phyloP scores from a whole-genome alignment of 176 grass and related monocot genomes.

The Aegilops longissima region DNA sequence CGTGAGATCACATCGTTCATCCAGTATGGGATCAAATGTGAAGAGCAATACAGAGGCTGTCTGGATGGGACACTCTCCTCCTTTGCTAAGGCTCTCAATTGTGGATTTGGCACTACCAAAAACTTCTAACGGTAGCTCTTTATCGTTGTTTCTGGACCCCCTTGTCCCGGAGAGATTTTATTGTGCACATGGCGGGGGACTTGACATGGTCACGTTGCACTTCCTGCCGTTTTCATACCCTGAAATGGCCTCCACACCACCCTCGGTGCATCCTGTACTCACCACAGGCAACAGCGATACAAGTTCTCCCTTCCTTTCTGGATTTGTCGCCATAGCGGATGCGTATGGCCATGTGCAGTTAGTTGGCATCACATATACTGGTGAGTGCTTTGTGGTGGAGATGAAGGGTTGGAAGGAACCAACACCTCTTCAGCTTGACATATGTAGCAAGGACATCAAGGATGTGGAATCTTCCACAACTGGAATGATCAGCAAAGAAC shows the following conservation, averaged over 20 bases:
- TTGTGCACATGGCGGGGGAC: constrained; percentile 91
- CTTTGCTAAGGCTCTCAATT: constrained; percentile 77
- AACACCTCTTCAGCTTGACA: constrained; percentile 52
- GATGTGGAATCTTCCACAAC: constrained; percentile 43
- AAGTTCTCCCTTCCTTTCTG: constrained; percentile 56
- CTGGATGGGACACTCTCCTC: constrained; percentile 61
- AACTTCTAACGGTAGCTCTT: constrained; percentile 29
- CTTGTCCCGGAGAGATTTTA: constrained; percentile 85
- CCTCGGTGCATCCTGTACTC: constrained; percentile 79
- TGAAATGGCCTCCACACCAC: constrained; percentile 65
- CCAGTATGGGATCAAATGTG: constrained; percentile 46
- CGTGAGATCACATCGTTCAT: constrained; percentile 33
- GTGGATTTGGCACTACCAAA: constrained; percentile 80
- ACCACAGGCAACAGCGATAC: constrained; percentile 51
- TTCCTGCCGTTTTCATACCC: constrained; percentile 83
- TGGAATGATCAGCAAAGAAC: constrained; percentile 77
- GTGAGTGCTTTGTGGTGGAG: constrained; percentile 83
- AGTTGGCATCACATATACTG: constrained; percentile 62
- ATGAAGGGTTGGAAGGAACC: constrained; percentile 93
- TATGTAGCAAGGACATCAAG: constrained; percentile 43
- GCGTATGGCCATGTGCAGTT: constrained; percentile 77
- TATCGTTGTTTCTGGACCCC: constrained; percentile 80
- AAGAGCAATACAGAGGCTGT: constrained; percentile 41
- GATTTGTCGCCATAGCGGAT: constrained; percentile 76
- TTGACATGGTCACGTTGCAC: constrained; percentile 71